A percentile compares a stretch with the other conserved stretches of the same genome.
phyloP scores from a whole-genome alignment of 1,139 yeast genomes.

The Schwanniomyces etchellsii region DNA sequence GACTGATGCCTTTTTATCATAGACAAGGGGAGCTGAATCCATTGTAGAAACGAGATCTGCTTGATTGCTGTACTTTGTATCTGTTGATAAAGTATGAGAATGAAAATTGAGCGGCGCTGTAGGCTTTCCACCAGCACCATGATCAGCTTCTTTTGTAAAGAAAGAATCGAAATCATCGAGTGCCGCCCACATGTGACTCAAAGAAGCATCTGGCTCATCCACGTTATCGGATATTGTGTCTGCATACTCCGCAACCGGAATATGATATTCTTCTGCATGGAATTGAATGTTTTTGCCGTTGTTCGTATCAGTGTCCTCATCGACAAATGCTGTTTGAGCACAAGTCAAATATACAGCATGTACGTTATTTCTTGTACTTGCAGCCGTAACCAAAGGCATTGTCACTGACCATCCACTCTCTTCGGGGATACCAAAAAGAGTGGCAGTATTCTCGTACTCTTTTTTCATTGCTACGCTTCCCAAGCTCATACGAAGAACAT shows the following conservation, averaged over 20 bases:
- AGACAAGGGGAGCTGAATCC: constrained; percentile 73
- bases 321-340: constrained; percentile 29
- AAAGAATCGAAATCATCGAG: constrained; percentile 89
- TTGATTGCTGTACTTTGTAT: constrained; percentile 32
- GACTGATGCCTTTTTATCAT: constrained; percentile 73
- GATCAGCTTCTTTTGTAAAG: constrained; percentile 64
- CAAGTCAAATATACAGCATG: constrained; percentile 94
- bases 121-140: constrained; percentile 4
- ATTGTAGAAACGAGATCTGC: constrained; percentile 42
- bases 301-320: constrained; percentile 18
- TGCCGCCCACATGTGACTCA: constrained; percentile 96
- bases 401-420: constrained; percentile 99
- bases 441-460: constrained; percentile 81
- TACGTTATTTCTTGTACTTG: constrained; percentile 84
- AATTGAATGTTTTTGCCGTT: constrained; percentile 48
- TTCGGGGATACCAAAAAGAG: constrained; percentile 92
- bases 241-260: constrained; percentile 27
- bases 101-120: constrained; percentile 20
- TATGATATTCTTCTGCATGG: constrained; percentile 64
- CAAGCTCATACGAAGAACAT: constrained; percentile 83
- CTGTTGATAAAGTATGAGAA: constrained; percentile 45
- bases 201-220: constrained; percentile 66
- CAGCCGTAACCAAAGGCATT: constrained; percentile 86
- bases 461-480: constrained; percentile 76
- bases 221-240: constrained; percentile 37